A percentile compares a stretch with the other conserved stretches of the same genome.
Evolutionary conservation across 306 rosid genomes (phyloP).

Genomic region (Acacia crassicarpa): DNA sequence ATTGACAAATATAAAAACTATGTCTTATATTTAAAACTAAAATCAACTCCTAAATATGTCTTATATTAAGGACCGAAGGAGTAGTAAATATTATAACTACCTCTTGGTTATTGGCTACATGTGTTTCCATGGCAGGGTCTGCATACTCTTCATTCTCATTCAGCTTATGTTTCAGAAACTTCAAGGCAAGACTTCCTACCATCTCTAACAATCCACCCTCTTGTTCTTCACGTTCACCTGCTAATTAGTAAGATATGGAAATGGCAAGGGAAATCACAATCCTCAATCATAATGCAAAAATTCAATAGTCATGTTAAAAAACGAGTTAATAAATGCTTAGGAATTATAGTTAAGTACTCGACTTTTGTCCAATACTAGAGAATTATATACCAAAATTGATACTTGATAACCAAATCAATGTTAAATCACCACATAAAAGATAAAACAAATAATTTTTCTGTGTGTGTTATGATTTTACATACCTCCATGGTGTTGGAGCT

Average conservation of each 20-base stretch:
- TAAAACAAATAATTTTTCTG: neutral
- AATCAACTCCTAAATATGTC: too few species aligned
- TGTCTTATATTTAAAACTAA: too few species aligned
- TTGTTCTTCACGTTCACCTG: constrained; percentile 33
- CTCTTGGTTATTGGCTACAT: constrained; percentile 46
- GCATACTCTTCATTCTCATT: constrained; percentile 47
- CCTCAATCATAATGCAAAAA: neutral
- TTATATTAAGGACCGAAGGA: too few species aligned
- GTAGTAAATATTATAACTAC: neutral
- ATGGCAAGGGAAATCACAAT: neutral
- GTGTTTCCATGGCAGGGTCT: constrained; percentile 42
- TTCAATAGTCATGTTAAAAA: too few species aligned
- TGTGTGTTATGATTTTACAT: neutral
- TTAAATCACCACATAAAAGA: neutral
- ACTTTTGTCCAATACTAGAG: neutral
- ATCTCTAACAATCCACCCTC: constrained; percentile 51
- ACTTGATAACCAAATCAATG: neutral
- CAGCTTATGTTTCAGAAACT: constrained; percentile 53
- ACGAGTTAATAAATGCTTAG: neutral
- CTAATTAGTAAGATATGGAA: neutral
- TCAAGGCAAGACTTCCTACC: constrained; percentile 40
- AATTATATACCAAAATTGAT: neutral
- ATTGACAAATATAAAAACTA: too few species aligned
- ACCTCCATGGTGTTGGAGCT: constrained; percentile 38
- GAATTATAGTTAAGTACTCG: neutral